Evolutionary conservation across 495 filamentous ascomycete genomes (phyloP), one percentile per base, ranked within the genome.

Genomic region (Wilcoxina mikolae): DNA sequence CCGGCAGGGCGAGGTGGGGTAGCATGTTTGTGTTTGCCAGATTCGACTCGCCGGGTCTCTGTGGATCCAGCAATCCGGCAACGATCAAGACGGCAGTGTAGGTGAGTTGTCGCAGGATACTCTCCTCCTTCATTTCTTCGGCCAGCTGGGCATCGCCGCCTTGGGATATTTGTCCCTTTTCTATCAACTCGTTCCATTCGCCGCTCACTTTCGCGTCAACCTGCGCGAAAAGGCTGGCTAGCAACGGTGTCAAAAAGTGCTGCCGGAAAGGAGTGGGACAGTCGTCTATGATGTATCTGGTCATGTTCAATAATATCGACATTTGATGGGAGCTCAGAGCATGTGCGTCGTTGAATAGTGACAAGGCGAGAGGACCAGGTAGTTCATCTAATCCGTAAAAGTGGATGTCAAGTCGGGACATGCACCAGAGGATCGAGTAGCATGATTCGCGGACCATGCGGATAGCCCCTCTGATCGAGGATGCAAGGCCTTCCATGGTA

Each of bases 71-170:
- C 51, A 96, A 76, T 53, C 83, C 83, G 23, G 87, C 83, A 41
- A 94, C 84, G 75, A 95, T 83, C 56, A 89, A 81, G 11, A 94
- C 86, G 4, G 90, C 85, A 31, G 87, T 84, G 65, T 89, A 87
- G 0, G 91, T 95, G 45, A 96, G 73, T 55, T 94, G 86, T n/a
- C 91, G 79, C 28, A 99, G 73, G 24, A 96, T 91, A 67, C 90
- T 95, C 65, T 99, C 91, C 18, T 85, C 82, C 69, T 94, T 94
- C 91, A 99, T 99, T 71, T 99, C 93, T 58, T 94, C 84, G 0
- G 84, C 82, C 31, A 99, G 72, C 60, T 83, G 75, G 44, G 76
- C 78, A 41, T 80, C 79, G 0, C 76, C 75, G 9, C 78, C 78
- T 26, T 78, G 72, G 20, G 70, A 67, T 3, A 76, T 68, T 12